A percentile compares a stretch with the other conserved stretches of the same genome.
These are phyloP conservation scores for Cercophora samala DNA, from an alignment of 495 filamentous ascomycete species.

Conservation along the genomic window DNA sequence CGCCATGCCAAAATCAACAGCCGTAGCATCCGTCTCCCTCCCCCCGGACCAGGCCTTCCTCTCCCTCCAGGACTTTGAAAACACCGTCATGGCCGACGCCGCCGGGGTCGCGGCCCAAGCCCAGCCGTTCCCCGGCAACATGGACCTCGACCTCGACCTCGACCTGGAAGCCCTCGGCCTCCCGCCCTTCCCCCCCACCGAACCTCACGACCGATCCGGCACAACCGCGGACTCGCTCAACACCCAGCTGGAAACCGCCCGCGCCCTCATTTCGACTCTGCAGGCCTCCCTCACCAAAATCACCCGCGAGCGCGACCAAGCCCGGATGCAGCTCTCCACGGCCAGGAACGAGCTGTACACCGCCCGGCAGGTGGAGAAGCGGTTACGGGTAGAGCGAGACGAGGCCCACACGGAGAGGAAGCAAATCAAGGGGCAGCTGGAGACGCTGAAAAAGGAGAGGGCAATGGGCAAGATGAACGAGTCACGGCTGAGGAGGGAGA, in stretches of 20 bases:
- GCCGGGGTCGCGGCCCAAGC: too few relatives aligned
- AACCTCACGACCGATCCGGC: background rate
- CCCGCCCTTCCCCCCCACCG: background rate
- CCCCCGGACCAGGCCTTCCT: background rate
- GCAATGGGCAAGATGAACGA: conserved; percentile 15
- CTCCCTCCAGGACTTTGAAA: background rate
- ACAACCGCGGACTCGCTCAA: background rate
- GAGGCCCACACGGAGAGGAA: conserved; percentile 23
- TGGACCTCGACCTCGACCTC: conserved; percentile 5
- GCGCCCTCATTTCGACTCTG: conserved; percentile 6
- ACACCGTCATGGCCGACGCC: background rate
- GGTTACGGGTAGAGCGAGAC: conserved; percentile 28
- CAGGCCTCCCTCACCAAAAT: conserved; percentile 14
- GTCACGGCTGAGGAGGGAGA: conserved; percentile 25
- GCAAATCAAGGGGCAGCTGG: conserved; percentile 17
- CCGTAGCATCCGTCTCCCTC: background rate
- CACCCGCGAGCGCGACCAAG: conserved; percentile 24
- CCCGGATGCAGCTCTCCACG: conserved; percentile 22
- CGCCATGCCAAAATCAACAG: background rate
- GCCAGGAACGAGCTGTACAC: conserved; percentile 32
- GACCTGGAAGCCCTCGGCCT: conserved; percentile 1
- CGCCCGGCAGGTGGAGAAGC: conserved; percentile 26
- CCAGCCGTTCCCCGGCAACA: background rate
- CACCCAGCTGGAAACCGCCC: background rate
- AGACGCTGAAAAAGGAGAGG: conserved; percentile 19